A percentile compares a stretch with the other conserved stretches of the same genome.
These are phyloP conservation scores for Backusella liffmaniae DNA, from an alignment of 192 early-diverging fungal genomes.

Conservation along the genomic window DNA sequence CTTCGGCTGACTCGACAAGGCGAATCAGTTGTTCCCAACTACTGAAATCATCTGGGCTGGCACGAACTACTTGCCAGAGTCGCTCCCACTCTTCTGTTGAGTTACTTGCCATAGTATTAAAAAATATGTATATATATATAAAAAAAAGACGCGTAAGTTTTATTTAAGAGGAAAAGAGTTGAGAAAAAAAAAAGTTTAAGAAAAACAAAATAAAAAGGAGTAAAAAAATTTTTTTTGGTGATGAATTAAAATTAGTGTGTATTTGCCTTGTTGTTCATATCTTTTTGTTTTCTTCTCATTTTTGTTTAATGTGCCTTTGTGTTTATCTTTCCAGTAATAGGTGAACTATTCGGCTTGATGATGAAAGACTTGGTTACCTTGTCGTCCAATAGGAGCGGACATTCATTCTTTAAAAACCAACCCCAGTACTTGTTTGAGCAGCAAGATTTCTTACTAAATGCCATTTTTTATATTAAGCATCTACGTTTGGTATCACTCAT, in stretches of 20 bases:
- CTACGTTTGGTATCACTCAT: too few relatives aligned
- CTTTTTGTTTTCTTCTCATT: background rate
- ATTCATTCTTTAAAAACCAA: background rate
- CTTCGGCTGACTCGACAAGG: conserved; percentile 55
- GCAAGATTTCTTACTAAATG: too few relatives aligned
- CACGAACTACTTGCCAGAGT: conserved; percentile 53
- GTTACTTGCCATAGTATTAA: background rate
- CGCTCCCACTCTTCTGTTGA: conserved; percentile 46
- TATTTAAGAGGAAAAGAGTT: background rate
- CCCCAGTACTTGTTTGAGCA: background rate
- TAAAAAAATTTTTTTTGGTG: background rate
- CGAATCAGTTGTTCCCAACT: conserved; percentile 68
- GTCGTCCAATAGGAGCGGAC: background rate
- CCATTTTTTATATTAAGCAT: too few relatives aligned
- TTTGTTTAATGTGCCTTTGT: background rate
- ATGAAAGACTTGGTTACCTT: background rate
- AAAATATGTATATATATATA: too few relatives aligned
- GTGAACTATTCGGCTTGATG: too few relatives aligned
- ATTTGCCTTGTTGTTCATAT: background rate
- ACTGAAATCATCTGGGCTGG: conserved; percentile 65
- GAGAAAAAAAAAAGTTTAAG: background rate
- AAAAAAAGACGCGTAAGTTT: background rate
- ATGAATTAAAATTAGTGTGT: background rate
- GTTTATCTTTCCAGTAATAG: background rate
- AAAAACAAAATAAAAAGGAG: background rate